Base-by-base conservation (phyloP, 2,329 filamentous ascomycete genomes). In the Penicillium sp. region DNA sequence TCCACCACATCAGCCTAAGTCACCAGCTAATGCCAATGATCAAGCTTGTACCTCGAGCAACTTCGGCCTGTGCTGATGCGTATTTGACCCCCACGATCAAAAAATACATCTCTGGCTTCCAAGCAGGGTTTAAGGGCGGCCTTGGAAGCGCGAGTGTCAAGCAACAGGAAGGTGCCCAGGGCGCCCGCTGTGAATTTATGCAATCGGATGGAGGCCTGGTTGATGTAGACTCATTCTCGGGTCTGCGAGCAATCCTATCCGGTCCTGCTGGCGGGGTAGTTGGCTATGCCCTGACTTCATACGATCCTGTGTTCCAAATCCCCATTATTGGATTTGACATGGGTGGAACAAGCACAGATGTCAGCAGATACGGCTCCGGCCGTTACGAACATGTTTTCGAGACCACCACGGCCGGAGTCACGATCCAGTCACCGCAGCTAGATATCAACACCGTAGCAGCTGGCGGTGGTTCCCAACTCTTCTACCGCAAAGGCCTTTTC, bases 271-370 rank as follows among this genome's bases (percentile, higher is more conserved):
- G 91, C 29, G 92, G 92, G 38, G 92, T 96, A 0, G 91, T 96
- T 0, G 91, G 91, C 6, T 95, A 95, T 70, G 90, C 91, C 15
- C 83, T 91, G 23, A 96, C 91, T 0, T 92, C 87, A 0, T 96
- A 93, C 66, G 91, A 96, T 61, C 80, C 85, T 0, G 77, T 86
- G 52, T 92, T 88, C 0, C 87, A 84, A 64, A 89, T 84, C 2
- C 90, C 90, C 0, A 87, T 95, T 6, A 95, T 96, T 64, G 91
- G 91, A 0, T 95, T 96, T 65, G 91, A 95, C 65, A 96, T 95
- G 91, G 89, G 89, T 41, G 90, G 90, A 15, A 96, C 91, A 0
- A 90, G 87, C 56, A 96, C 91, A 1, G 91, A 96, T 71, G 90
- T 95, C 10, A 93, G 88, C 44, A 80, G 91, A 45, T 95, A 93